Percentiles rank a stretch among this genome's conserved stretches.
phyloP scores from a whole-genome alignment of 305 asterid genomes.

The Lippia alba region DNA sequence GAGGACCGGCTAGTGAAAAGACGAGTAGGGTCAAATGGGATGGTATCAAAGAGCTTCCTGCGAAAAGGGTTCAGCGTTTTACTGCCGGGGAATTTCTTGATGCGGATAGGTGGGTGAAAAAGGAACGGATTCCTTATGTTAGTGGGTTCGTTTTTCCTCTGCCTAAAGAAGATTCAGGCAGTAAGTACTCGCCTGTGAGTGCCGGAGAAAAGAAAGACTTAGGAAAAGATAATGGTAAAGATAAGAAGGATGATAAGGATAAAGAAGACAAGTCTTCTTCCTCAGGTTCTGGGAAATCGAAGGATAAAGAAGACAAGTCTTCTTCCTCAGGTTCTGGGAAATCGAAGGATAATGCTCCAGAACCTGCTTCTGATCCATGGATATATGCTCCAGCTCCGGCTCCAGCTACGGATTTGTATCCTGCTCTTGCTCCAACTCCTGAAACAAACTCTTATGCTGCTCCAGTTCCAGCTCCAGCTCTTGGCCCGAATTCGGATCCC shows the following conservation, averaged over 20 bases:
- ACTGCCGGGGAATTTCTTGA: conserved; percentile 53
- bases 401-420: neutral
- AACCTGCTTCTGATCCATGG: conserved; percentile 16
- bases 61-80: conserved; percentile 49
- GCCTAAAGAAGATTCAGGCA: conserved; percentile 41
- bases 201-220: conserved; percentile 63
- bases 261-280: neutral
- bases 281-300: no score
- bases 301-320: neutral
- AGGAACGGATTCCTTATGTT: conserved; percentile 44
- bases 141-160: conserved; percentile 52
- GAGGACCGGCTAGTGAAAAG: conserved; percentile 66
- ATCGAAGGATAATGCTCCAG: no score
- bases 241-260: no score
- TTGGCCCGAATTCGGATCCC: conserved; percentile 11
- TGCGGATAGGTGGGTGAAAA: conserved; percentile 52
- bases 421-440: conserved; percentile 9
- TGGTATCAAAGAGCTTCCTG: conserved; percentile 59
- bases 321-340: no score
- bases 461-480: conserved; percentile 14
- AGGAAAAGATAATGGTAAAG: conserved; percentile 26
- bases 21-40: conserved; percentile 50
- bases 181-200: conserved; percentile 53
- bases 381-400: conserved; percentile 3
- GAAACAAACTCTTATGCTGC: conserved; percentile 2